Base-by-base conservation (phyloP, 169 alveolate genomes). In the Toxoplasma gondii region DNA sequence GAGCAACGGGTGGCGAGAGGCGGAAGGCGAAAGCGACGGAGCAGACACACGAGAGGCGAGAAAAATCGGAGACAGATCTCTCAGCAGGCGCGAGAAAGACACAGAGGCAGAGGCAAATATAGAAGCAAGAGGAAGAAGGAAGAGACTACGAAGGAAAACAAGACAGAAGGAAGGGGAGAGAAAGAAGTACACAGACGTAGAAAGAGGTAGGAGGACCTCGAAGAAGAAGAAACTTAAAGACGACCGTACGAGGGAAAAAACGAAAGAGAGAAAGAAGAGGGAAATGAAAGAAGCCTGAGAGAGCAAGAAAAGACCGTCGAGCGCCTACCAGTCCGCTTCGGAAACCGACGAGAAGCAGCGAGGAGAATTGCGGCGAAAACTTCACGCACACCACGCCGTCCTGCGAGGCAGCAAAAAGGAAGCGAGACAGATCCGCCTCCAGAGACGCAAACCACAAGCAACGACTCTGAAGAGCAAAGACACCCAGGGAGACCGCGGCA, bases 311-410 rank as follows among this genome's bases (percentile, higher is more conserved):
- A 34, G 39, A 34, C 67, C 67, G 67, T 12, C 10, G 22, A 38
- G 31, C 22, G 1, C 86, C 12, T 78, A 78, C 86, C 86, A 78
- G 10, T 17, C 86, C 86, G 45, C 86, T 78, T 7, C 86, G 86
- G 24, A 78, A 78, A 1, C 86, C 86, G 86, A 78, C 86, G 86
- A 78, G 45, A 27, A 78, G 86, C 9, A 78, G 86, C 19, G 86
- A 78, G n/a, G 86, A 45, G n/a, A 78, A 36, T 27, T 38, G 86
- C 4, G 86, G 86, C 39, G 86, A 78, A 27, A 78, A 78, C 24
- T 78, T 78, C 44, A 78, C 86, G 45, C 86, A 78, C 9, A 78
- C 86, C n/a, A 78, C 86, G 86, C 86, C 86, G 86, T 78, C 86
- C 86, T 78, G 86, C 7, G n/a, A 19, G 45, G 4, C 39, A 64